These are phyloP conservation scores for Sphaerulina musiva DNA, from an alignment of 2,329 filamentous ascomycete species.

Conservation along the genomic window DNA sequence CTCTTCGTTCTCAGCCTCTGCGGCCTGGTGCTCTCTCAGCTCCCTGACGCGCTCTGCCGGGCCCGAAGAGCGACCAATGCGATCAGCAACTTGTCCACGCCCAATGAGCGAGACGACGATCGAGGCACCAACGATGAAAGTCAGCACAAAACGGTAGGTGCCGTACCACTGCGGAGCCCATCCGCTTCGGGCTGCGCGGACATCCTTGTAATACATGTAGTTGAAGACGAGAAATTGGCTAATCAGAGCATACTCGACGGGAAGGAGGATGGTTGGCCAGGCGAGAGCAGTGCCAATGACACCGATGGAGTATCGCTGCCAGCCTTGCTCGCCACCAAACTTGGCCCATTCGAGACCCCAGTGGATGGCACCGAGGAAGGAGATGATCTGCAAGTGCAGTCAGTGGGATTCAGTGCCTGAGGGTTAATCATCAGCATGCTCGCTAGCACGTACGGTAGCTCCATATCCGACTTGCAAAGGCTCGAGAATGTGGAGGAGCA, in stretches of 20 bases:
- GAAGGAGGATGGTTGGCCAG: conserved; percentile 83
- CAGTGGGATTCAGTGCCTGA: background rate
- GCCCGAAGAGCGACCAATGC: conserved; percentile 42
- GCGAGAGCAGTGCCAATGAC: conserved; percentile 72
- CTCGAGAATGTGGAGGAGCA: conserved; percentile 68
- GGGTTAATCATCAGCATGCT: no score
- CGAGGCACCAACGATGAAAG: conserved; percentile 76
- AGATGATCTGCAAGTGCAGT: conserved; percentile 61
- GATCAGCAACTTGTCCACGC: conserved; percentile 65
- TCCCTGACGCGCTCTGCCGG: conserved; percentile 46
- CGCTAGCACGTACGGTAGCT: conserved; percentile 57
- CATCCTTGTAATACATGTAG: conserved; percentile 77
- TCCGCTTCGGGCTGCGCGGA: conserved; percentile 63
- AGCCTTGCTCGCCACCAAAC: conserved; percentile 60
- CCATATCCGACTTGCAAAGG: conserved; percentile 87
- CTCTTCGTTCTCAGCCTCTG: conserved; percentile 30
- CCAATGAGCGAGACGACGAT: conserved; percentile 78
- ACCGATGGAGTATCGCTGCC: conserved; percentile 76
- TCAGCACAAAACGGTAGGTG: conserved; percentile 85
- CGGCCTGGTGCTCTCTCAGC: conserved; percentile 37
- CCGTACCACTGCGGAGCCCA: conserved; percentile 82
- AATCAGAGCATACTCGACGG: conserved; percentile 77
- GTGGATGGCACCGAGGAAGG: conserved; percentile 87
- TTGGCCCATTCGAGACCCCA: conserved; percentile 85
- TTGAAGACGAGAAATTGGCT: conserved; percentile 80